phyloP scores from a whole-genome alignment of 306 rosid species.

The Pyrus bretschneideri region DNA sequence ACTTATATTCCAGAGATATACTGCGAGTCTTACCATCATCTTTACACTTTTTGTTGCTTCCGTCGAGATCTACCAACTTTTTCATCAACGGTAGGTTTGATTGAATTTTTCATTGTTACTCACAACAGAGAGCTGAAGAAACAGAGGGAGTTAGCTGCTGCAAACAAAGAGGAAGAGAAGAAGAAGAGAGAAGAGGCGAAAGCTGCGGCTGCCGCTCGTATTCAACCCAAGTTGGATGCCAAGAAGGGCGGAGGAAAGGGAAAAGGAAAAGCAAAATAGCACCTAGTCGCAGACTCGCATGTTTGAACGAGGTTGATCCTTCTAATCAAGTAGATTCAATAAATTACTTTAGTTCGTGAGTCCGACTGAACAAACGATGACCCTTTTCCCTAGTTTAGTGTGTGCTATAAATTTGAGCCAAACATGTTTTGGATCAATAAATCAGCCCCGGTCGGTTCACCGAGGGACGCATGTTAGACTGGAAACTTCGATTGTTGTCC shows the following conservation, averaged over 20 bases:
- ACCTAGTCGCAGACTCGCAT: neutral
- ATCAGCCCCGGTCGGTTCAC: neutral
- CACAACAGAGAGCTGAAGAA: conserved; percentile 73
- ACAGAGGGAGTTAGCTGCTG: conserved; percentile 89
- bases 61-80: neutral
- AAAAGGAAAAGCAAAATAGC: conserved; percentile 72
- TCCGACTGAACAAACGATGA: neutral
- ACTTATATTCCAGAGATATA: neutral
- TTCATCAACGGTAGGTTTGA: conserved; percentile 4
- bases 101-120: conserved; percentile 1
- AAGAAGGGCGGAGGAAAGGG: conserved; percentile 92
- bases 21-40: neutral
- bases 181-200: conserved; percentile 86
- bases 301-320: conserved; percentile 2
- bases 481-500: neutral
- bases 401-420: neutral
- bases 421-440: neutral
- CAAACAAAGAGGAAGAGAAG: conserved; percentile 80
- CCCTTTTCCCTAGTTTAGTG: neutral
- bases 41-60: neutral
- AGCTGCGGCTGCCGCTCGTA: conserved; percentile 87
- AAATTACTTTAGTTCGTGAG: neutral
- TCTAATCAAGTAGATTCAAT: neutral
- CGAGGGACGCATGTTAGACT: neutral
- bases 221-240: conserved; percentile 84